A percentile compares a stretch with the other conserved stretches of the same genome.
Conservation (phyloP, 768 basidiomycete species). For the Leccinum rimulosum region DNA sequence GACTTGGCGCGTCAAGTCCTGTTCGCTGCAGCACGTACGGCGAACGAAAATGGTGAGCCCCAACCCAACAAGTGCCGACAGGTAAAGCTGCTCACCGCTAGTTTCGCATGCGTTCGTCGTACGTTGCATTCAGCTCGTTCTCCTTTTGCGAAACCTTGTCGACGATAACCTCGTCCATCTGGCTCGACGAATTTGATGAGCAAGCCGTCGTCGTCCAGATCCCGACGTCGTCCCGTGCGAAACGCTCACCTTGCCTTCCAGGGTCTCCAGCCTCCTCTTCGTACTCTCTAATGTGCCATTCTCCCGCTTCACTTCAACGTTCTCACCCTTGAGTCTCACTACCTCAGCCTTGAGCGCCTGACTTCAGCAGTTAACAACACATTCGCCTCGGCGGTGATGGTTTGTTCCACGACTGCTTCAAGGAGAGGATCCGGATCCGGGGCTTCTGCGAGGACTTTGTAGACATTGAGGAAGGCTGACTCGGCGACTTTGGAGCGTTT, state of each 20-base stretch:
- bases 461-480: conserved; percentile 94
- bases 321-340: conserved; percentile 74
- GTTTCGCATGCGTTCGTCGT: conserved; percentile 93
- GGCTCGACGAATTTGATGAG: conserved; percentile 2
- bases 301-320: conserved; percentile 76
- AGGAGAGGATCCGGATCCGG: conserved; percentile 97
- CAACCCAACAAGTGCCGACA: not conserved
- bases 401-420: conserved; percentile 94
- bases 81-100: conserved; percentile 62
- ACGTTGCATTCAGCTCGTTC: conserved; percentile 94
- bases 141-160: conserved; percentile 91
- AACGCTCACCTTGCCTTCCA: conserved; percentile 74
- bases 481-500: conserved; percentile 90
- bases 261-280: conserved; percentile 73
- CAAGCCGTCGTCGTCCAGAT: not conserved
- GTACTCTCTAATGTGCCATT: conserved; percentile 59
- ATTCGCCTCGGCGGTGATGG: conserved; percentile 61
- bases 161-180: conserved; percentile 95
- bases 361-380: conserved; percentile 56
- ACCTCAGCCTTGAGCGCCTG: conserved; percentile 74
- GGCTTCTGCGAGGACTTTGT: conserved; percentile 94
- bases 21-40: conserved; percentile 58
- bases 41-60: not conserved
- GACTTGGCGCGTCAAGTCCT: conserved; percentile 90
- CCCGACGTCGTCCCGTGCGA: not conserved